A percentile compares a stretch with the other conserved stretches of the same genome.
Evolutionary conservation across 148 eudicot genomes (phyloP).

Genomic region (Silene conica): DNA sequence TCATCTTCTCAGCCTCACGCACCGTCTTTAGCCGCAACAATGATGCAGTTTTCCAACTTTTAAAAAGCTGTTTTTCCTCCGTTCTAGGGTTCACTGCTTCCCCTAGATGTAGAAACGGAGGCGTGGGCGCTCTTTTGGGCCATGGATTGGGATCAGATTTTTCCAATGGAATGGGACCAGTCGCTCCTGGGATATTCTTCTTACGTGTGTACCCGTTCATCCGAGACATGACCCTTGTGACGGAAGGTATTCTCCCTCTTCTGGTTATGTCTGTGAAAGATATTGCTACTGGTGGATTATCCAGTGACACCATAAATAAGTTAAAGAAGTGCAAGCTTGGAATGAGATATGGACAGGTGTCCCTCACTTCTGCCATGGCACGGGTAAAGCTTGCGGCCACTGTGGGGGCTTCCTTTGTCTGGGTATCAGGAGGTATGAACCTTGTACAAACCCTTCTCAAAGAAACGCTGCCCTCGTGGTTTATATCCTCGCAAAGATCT

Average conservation of each 20-base stretch:
- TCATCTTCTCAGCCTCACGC: conserved; percentile 79
- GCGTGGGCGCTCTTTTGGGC: conserved; percentile 88
- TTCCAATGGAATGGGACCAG: conserved; percentile 65
- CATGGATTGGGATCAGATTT: conserved; percentile 77
- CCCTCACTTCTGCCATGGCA: conserved; percentile 65
- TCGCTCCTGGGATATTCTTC: conserved; percentile 92
- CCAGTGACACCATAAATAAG: conserved; percentile 40
- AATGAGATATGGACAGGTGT: conserved; percentile 64
- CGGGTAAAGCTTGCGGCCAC: conserved; percentile 79
- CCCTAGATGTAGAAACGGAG: conserved; percentile 44
- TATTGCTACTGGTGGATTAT: conserved; percentile 50
- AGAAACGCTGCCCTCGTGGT: conserved; percentile 85
- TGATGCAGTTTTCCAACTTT: conserved; percentile 81
- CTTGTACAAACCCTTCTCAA: conserved; percentile 58
- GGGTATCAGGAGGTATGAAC: conserved; percentile 70
- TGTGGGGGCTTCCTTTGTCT: conserved; percentile 77
- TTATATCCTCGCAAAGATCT: conserved; percentile 54
- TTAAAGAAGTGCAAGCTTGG: conserved; percentile 44
- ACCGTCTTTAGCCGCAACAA: conserved; percentile 81
- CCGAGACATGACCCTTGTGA: conserved; percentile 50
- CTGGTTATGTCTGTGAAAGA: conserved; percentile 68
- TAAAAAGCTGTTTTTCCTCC: conserved; percentile 63
- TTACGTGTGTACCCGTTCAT: conserved; percentile 64
- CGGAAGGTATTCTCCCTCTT: conserved; percentile 66
- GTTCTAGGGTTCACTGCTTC: conserved; percentile 56